Evolutionary conservation across 2,329 filamentous ascomycete species (phyloP).

Genomic region (Pseudogymnoascus sp.): DNA sequence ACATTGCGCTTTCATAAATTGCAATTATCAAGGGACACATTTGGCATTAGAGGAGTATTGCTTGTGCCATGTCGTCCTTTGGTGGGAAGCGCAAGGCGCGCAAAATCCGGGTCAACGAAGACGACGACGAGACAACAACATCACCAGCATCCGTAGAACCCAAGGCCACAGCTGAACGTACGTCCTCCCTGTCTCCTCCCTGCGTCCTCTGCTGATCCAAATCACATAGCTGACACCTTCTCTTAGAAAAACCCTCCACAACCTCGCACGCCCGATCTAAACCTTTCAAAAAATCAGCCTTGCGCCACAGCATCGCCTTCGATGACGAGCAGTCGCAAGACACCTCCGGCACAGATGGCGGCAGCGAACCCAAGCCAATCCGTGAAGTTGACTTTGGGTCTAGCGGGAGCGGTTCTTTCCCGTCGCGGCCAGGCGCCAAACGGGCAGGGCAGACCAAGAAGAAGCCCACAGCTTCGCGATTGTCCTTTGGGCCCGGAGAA

Average conservation of each 20-base stretch:
- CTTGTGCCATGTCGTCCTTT: constrained; percentile 33
- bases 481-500: constrained; percentile 66
- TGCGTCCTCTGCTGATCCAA: constrained; percentile 24
- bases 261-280: constrained; percentile 40
- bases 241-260: constrained; percentile 10
- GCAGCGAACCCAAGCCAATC: constrained; percentile 10
- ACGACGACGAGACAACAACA: constrained; percentile 43
- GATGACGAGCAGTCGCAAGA: constrained; percentile 21
- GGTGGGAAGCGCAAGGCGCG: constrained; percentile 61
- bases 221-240: constrained; percentile 24
- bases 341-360: constrained; percentile 1
- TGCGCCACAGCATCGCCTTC: constrained; percentile 49
- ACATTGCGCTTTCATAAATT: not conserved
- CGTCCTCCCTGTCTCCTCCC: constrained; percentile 18
- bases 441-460: constrained; percentile 51
- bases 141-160: constrained; percentile 11
- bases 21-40: not conserved
- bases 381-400: constrained; percentile 9
- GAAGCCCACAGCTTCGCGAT: constrained; percentile 53
- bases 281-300: constrained; percentile 49
- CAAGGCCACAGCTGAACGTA: constrained; percentile 19
- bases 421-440: constrained; percentile 27
- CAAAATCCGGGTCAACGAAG: constrained; percentile 65
- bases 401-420: constrained; percentile 1
- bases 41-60: not conserved